Conservation (phyloP, 495 filamentous ascomycete species). For the Daldinia vernicosa region DNA sequence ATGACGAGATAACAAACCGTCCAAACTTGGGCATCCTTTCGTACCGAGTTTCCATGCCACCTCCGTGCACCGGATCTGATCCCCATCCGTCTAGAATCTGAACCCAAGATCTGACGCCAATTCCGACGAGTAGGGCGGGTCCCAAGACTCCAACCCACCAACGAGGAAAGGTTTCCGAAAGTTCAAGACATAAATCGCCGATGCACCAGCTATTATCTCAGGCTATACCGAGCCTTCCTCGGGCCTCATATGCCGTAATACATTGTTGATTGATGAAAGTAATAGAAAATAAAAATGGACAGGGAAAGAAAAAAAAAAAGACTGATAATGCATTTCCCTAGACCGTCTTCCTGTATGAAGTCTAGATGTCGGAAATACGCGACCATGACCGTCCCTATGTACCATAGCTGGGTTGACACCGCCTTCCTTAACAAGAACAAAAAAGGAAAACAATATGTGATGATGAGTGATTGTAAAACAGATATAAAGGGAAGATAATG, state of each 20-base stretch:
- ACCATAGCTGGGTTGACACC: constrained; percentile 34
- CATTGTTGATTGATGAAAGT: constrained; percentile 31
- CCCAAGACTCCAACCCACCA: constrained; percentile 22
- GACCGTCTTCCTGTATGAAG: constrained; percentile 29
- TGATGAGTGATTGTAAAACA: background rate
- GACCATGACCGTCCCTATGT: constrained; percentile 36
- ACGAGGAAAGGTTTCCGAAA: constrained; percentile 21
- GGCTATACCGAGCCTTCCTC: constrained; percentile 28
- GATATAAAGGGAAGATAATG: constrained; percentile 12
- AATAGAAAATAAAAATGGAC: constrained; percentile 12
- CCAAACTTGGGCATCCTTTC: constrained; percentile 18
- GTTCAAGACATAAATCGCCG: constrained; percentile 20
- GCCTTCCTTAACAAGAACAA: constrained; percentile 19
- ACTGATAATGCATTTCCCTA: constrained; percentile 29
- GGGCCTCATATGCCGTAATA: constrained; percentile 39
- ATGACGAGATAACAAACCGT: constrained; percentile 13
- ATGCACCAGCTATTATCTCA: constrained; percentile 29
- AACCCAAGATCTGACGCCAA: constrained; percentile 37
- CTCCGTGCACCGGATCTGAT: constrained; percentile 39
- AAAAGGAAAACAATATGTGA: constrained; percentile 23
- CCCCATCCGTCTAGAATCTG: constrained; percentile 39
- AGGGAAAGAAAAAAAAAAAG: constrained; percentile 7
- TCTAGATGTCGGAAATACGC: constrained; percentile 46
- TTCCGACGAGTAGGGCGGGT: constrained; percentile 14
- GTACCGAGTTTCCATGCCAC: constrained; percentile 23